Conservation (phyloP, 805 yeast species). For the Lipomyces spencermartinsiae region DNA sequence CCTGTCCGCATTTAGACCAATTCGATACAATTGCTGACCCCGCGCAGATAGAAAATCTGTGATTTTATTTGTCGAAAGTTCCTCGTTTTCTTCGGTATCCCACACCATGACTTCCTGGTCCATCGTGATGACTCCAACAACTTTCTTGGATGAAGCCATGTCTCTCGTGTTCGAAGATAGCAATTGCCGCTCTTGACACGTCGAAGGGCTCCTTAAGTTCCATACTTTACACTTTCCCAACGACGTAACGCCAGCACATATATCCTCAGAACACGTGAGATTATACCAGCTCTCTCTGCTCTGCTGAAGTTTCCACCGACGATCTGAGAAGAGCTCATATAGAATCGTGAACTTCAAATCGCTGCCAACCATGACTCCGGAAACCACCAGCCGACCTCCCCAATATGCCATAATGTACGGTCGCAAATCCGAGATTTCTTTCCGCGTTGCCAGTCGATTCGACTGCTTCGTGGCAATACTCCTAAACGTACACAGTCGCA, state of each 20-base stretch:
- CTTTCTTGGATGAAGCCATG: slow-evolving; percentile 30
- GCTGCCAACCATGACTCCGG: slow-evolving; percentile 36
- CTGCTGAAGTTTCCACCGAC: slow-evolving; percentile 36
- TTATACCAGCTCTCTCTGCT: slow-evolving; percentile 39
- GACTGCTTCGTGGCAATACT: slow-evolving; percentile 36
- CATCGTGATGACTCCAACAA: slow-evolving; percentile 32
- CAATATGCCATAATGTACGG: slow-evolving; percentile 35
- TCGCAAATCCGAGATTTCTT: slow-evolving; percentile 35
- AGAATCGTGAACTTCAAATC: slow-evolving; percentile 33
- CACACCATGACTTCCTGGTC: slow-evolving; percentile 36
- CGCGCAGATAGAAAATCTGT: neutral
- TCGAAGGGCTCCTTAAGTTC: slow-evolving; percentile 29
- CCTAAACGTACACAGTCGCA: slow-evolving; percentile 32
- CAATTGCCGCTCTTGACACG: slow-evolving; percentile 36
- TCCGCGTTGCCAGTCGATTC: slow-evolving; percentile 29
- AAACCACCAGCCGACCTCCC: slow-evolving; percentile 36
- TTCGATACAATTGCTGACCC: slow-evolving; percentile 15
- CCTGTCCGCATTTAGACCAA: slow-evolving; percentile 30
- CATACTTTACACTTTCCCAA: slow-evolving; percentile 37
- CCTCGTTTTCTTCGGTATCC: slow-evolving; percentile 34
- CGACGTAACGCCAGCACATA: slow-evolving; percentile 37
- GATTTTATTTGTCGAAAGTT: slow-evolving; percentile 24
- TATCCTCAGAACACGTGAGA: slow-evolving; percentile 34
- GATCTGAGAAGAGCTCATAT: slow-evolving; percentile 34
- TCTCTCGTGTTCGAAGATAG: slow-evolving; percentile 35